A percentile compares a stretch with the other conserved stretches of the same genome.
Evolutionary conservation across 176 grass and related monocot genomes (phyloP).

Genomic region (Lolium perenne): DNA sequence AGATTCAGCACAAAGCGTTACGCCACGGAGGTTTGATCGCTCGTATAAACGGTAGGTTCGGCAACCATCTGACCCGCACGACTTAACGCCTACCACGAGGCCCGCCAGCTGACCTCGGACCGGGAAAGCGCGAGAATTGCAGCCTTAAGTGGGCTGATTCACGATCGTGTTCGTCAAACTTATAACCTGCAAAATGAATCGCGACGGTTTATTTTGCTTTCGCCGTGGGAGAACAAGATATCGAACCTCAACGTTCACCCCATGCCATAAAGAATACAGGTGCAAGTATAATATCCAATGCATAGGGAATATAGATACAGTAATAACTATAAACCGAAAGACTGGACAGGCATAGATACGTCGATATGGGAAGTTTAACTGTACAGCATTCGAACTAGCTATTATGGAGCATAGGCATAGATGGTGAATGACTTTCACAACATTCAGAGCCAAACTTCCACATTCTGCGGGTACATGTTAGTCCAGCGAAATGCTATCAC

Average conservation of each 20-base stretch:
- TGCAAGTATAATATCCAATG: slow-evolving; percentile 31
- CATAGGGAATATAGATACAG: not conserved
- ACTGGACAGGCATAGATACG: slow-evolving; percentile 21
- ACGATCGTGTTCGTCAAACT: slow-evolving; percentile 93
- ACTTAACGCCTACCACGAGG: slow-evolving; percentile 96
- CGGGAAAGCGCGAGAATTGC: slow-evolving; percentile 98
- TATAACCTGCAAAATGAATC: slow-evolving; percentile 99
- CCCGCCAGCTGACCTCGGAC: slow-evolving; percentile 86
- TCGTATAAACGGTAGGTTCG: slow-evolving; percentile 57
- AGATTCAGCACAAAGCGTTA: slow-evolving; percentile 55
- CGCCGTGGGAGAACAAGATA: slow-evolving; percentile 50
- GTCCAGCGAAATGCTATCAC: not conserved
- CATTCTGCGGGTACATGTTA: not conserved
- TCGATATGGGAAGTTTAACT: not conserved
- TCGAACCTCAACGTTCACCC: slow-evolving; percentile 36
- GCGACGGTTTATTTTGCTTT: slow-evolving; percentile 61
- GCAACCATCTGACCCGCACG: slow-evolving; percentile 55
- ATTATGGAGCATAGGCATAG: not conserved
- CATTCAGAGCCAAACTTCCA: slow-evolving; percentile 8
- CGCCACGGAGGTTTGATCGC: slow-evolving; percentile 38
- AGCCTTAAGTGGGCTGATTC: slow-evolving; percentile 96
- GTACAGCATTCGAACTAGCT: not conserved
- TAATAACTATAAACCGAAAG: not conserved
- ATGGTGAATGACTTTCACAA: not conserved
- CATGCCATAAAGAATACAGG: slow-evolving; percentile 42